Percentiles rank a stretch among this genome's conserved stretches.
Evolutionary conservation across 2,329 filamentous ascomycete genomes (phyloP).

Genomic region (Paracoccidioides lutzii): DNA sequence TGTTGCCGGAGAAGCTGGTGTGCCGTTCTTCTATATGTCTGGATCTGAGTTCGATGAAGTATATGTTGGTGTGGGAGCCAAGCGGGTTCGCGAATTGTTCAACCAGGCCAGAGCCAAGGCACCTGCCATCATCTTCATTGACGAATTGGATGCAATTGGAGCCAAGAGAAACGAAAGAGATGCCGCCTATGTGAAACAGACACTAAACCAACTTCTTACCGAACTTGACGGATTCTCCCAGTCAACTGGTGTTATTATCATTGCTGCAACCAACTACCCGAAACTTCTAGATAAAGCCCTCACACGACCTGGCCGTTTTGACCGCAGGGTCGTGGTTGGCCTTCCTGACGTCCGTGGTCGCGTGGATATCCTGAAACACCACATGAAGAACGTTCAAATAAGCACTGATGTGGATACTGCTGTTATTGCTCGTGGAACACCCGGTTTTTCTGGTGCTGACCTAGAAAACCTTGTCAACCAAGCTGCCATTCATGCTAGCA

Average conservation of each 20-base stretch:
- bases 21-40: slow-evolving; percentile 99
- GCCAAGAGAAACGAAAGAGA: slow-evolving; percentile 87
- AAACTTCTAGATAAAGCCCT: slow-evolving; percentile 89
- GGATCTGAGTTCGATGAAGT: slow-evolving; percentile 97
- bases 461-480: slow-evolving; percentile 96
- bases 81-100: slow-evolving; percentile 92
- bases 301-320: slow-evolving; percentile 86
- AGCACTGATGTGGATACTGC: slow-evolving; percentile 69
- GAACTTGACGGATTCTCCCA: slow-evolving; percentile 96
- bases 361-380: slow-evolving; percentile 83
- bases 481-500: slow-evolving; percentile 86
- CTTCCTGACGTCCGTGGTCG: slow-evolving; percentile 88
- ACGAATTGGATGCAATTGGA: slow-evolving; percentile 87
- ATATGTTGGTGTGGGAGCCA: slow-evolving; percentile 91
- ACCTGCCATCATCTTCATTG: slow-evolving; percentile 88
- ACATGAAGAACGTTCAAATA: slow-evolving; percentile 81
- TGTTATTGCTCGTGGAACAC: slow-evolving; percentile 71
- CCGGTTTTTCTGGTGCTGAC: slow-evolving; percentile 88
- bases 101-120: slow-evolving; percentile 69
- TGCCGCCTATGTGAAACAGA: slow-evolving; percentile 92
- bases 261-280: slow-evolving; percentile 92
- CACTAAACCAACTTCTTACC: slow-evolving; percentile 89
- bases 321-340: slow-evolving; percentile 77
- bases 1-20: slow-evolving; percentile 90
- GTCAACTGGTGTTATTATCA: slow-evolving; percentile 85